Evolutionary conservation across 352 stramenopile genomes (phyloP), one percentile per base, ranked within the genome.

Genomic region (Globisporangium apiculatum): DNA sequence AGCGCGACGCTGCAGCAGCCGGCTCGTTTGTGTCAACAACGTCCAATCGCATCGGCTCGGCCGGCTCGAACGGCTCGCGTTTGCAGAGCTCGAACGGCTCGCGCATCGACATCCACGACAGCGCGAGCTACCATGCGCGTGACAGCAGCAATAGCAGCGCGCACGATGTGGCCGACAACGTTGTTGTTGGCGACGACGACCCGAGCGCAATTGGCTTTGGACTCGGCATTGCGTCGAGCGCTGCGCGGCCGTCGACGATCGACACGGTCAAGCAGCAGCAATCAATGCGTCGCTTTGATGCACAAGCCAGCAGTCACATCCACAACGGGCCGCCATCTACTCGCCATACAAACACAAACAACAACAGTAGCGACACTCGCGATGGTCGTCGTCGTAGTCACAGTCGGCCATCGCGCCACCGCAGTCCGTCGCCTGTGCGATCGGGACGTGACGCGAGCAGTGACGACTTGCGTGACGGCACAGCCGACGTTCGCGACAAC

Each of bases 161-260:
- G 2, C 63, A 67, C 36, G 18, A 63, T 18, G 69, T 78, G 31
- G 65, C 70, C n/a, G 58, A 14, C 11, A 31, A 31, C 24, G 24
- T 31, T 31, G 40, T 85, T 8, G 66, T 90, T 8, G 83, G 78
- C 0, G 78, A 87, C 24, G 80, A 87, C 2, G 76, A 89, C 8
- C 72, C 79, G 18, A 71, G 68, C 6, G 64, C 76, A 7, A 47
- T 69, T 0, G 80, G 83, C 0, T 92, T 92, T 67, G 62, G 68
- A 2, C 61, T 92, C 0, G 83, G 83, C 24, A 53, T 85, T 8
- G 79, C 83, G 4, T 63, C 79, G 8, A 71, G 66, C 2, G 69
- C 70, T 31, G 83, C 80, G 14, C 67, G 79, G 36, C 83, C 83
- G 3, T 82, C 78, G 14, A 87, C 78, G 12, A 80, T 92, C 55